These are phyloP conservation scores for Pharnaceum exiguum DNA, from an alignment of 148 eudicot species.

Conservation along the genomic window DNA sequence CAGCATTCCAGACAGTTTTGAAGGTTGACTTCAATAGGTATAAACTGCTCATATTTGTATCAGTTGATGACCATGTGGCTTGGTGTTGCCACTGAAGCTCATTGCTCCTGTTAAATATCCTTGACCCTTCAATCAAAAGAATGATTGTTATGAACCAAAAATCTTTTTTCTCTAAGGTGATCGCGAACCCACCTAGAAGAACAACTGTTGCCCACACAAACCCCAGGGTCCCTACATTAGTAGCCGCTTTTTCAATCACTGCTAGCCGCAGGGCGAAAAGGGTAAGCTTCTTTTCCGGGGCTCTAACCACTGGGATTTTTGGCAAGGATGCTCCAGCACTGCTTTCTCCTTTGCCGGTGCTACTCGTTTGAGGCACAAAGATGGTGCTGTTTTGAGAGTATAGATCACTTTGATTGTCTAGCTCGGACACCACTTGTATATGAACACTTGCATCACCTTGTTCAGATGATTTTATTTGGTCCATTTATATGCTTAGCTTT, in stretches of 20 bases:
- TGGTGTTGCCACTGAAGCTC: conserved; percentile 83
- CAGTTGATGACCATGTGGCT: conserved; percentile 61
- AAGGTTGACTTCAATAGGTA: conserved; percentile 37
- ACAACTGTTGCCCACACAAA: conserved; percentile 82
- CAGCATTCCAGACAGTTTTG: conserved; percentile 3
- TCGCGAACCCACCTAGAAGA: conserved; percentile 65
- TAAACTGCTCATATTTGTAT: conserved; percentile 40
- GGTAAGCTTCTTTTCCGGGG: conserved; percentile 59
- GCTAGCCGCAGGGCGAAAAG: conserved; percentile 64
- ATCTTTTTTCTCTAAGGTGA: conserved; percentile 51
- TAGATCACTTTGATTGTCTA: conserved; percentile 13
- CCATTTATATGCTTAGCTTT: no score
- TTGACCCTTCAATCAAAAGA: conserved; percentile 53
- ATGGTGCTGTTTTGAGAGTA: conserved; percentile 12
- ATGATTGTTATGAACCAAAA: conserved; percentile 69
- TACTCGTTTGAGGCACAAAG: conserved; percentile 35
- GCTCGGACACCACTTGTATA: conserved; percentile 28
- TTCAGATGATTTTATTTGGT: not conserved
- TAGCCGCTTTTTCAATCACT: conserved; percentile 53
- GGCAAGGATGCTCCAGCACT: conserved; percentile 16
- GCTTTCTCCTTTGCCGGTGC: conserved; percentile 22
- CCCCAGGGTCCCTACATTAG: conserved; percentile 58
- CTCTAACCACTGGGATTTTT: conserved; percentile 6
- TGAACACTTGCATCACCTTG: conserved; percentile 26
- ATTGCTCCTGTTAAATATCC: conserved; percentile 61